These are phyloP conservation scores for Sporothrix humicola DNA, from an alignment of 2,329 filamentous ascomycete genomes.

Conservation along the genomic window DNA sequence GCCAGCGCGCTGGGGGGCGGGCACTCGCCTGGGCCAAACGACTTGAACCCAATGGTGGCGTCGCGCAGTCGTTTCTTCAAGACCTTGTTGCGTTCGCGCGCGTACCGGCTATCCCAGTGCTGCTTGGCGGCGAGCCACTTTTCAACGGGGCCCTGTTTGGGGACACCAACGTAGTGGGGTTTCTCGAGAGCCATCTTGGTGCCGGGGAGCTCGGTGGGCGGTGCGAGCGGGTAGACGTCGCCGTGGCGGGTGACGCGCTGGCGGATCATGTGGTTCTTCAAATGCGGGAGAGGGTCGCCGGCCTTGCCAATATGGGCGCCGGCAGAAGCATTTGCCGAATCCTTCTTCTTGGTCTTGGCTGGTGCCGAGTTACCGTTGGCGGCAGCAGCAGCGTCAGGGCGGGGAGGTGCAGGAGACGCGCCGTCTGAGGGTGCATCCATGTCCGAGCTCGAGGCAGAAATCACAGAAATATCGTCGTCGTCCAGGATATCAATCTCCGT, in stretches of 20 bases:
- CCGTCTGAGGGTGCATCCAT: not conserved
- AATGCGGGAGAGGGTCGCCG: slow-evolving; percentile 80
- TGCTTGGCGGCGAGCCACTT: slow-evolving; percentile 82
- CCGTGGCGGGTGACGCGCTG: slow-evolving; percentile 84
- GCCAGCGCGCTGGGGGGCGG: slow-evolving; percentile 86
- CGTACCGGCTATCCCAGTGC: slow-evolving; percentile 75
- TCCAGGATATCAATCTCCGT: slow-evolving; percentile 79
- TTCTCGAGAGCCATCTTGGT: slow-evolving; percentile 66
- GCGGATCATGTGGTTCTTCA: slow-evolving; percentile 87
- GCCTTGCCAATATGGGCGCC: slow-evolving; percentile 71
- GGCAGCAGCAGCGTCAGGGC: not conserved
- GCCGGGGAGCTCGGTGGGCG: slow-evolving; percentile 66
- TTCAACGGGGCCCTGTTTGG: slow-evolving; percentile 78
- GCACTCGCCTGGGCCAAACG: slow-evolving; percentile 71
- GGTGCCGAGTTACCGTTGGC: not conserved
- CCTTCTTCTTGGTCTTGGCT: slow-evolving; percentile 32
- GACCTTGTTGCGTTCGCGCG: slow-evolving; percentile 70
- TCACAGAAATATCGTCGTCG: slow-evolving; percentile 76
- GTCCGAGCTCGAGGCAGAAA: slow-evolving; percentile 62
- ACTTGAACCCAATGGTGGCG: slow-evolving; percentile 71
- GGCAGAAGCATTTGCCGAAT: not conserved
- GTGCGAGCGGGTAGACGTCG: slow-evolving; percentile 69
- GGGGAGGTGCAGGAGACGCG: not conserved
- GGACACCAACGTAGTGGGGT: slow-evolving; percentile 71
- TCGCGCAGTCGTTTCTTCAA: slow-evolving; percentile 77